Evolutionary conservation across 495 filamentous ascomycete species (phyloP), one percentile per base, ranked within the genome.

Genomic region (Lophium mytilinum): DNA sequence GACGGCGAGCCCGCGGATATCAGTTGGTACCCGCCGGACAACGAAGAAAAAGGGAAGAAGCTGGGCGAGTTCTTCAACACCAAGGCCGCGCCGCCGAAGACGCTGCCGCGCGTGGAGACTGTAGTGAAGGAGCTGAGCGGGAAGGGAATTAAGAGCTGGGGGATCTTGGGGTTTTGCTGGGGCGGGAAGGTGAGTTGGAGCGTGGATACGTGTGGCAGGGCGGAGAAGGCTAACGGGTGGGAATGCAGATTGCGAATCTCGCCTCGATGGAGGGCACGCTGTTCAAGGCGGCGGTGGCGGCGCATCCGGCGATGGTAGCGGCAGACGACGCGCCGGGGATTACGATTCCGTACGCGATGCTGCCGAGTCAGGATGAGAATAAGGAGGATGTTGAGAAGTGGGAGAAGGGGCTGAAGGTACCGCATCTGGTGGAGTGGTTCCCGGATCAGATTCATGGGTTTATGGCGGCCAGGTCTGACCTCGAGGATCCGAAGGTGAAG

Each of bases 151-250:
- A 75, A 84, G 64, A 84, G 80, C 34, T 96, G 89, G 89, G 90
- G 77, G n/a, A 76, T 89, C 55, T 68, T 96, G n/a, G 92, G 92
- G 12, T 90, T 79, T 80, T 98, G 92, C 80, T 98, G 91, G 92
- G 92, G 92, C 55, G 64, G 61, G 17, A 66, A 66, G 61, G 62
- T 60, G 37, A 14, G 50, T 19, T 42, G 49, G 14, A 9, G 14
- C 14, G 10, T 33, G 8, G 37, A 9, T 8, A 9, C 8, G 2
- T 41, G 17, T 41, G 9, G 39, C 3, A 41, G 24, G 6, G 6
- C 6, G 24, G 24, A 6, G 24, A 30, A 30, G 24, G 24, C 37
- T 55, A 34, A 55, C 36, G 11, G 24, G 24, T 30, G 33, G 43
- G 3, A 37, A 15, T 45, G 7, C 37, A 78, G 77, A 81, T 87